phyloP scores from a whole-genome alignment of 2,329 filamentous ascomycete species.

The Colletotrichum incanum region DNA sequence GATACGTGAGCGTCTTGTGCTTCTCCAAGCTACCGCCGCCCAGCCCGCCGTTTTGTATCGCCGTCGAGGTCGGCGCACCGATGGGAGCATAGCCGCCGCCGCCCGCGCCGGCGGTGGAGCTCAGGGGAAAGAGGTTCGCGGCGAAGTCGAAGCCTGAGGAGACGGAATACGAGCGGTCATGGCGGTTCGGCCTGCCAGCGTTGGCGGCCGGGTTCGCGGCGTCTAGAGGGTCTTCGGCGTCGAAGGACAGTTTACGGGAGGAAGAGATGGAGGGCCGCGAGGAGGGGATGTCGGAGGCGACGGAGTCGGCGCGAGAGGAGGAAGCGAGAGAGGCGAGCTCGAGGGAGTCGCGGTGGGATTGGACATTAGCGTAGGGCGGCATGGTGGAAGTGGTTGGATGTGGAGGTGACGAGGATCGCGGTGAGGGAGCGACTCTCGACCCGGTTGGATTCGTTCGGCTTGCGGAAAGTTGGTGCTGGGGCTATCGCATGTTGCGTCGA shows the following conservation, averaged over 20 bases:
- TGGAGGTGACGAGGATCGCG: conserved; percentile 31
- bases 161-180: conserved; percentile 85
- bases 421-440: conserved; percentile 28
- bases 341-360: conserved; percentile 82
- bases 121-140: conserved; percentile 92
- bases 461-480: conserved; percentile 14
- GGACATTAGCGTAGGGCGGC: conserved; percentile 63
- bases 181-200: conserved; percentile 59
- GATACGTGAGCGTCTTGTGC: conserved; percentile 94
- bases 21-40: conserved; percentile 90
- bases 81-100: conserved; percentile 87
- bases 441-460: conserved; percentile 18
- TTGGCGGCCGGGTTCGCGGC: conserved; percentile 67
- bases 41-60: conserved; percentile 66
- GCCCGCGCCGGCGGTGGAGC: conserved; percentile 79
- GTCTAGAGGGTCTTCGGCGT: conserved; percentile 86
- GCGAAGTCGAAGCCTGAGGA: conserved; percentile 96
- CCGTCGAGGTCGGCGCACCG: conserved; percentile 71
- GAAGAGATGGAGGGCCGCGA: conserved; percentile 91
- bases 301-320: conserved; percentile 76
- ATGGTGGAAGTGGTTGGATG: conserved; percentile 21
- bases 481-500: conserved; percentile 40
- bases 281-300: conserved; percentile 73
- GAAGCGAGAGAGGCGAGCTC: conserved; percentile 96
- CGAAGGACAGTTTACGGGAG: conserved; percentile 91